Percentiles rank a stretch among this genome's conserved stretches.
phyloP scores from a whole-genome alignment of 768 basidiomycete genomes.

The Vishniacozyma victoriae region DNA sequence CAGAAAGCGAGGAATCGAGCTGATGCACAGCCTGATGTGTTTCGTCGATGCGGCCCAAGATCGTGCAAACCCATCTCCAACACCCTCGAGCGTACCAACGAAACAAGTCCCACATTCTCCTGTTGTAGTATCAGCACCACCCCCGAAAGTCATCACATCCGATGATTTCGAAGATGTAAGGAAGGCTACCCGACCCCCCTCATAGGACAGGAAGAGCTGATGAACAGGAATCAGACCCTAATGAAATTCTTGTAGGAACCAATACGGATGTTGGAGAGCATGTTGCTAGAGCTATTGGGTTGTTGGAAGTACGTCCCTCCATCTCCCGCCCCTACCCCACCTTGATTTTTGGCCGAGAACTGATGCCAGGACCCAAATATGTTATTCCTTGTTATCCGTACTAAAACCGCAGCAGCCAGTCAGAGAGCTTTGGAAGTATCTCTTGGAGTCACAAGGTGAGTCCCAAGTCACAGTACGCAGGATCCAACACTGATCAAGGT shows the following conservation, averaged over 20 bases:
- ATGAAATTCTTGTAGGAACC: conserved; percentile 38
- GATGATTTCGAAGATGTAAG: conserved; percentile 40
- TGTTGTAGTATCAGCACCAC: conserved; percentile 8
- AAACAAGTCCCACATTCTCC: neutral
- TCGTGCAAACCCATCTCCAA: conserved; percentile 3
- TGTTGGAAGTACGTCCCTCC: conserved; percentile 25
- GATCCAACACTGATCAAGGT: neutral
- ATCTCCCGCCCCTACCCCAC: neutral
- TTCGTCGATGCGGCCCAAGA: conserved; percentile 38
- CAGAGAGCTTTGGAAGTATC: conserved; percentile 41
- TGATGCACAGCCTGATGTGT: conserved; percentile 19
- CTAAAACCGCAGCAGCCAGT: conserved; percentile 22
- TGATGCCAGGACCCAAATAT: conserved; percentile 28
- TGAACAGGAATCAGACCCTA: conserved; percentile 27
- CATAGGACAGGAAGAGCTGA: conserved; percentile 1
- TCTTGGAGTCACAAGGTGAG: conserved; percentile 37
- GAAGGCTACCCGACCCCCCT: neutral
- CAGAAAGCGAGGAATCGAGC: conserved; percentile 2
- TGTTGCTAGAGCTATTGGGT: conserved; percentile 26
- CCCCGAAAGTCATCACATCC: conserved; percentile 19
- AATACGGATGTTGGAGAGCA: conserved; percentile 29
- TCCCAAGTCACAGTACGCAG: neutral
- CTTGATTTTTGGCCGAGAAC: neutral
- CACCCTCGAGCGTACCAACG: neutral
- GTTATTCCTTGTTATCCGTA: conserved; percentile 42